Evolutionary conservation across 140 eudicot species (phyloP).

Genomic region (Senecio squalidus): DNA sequence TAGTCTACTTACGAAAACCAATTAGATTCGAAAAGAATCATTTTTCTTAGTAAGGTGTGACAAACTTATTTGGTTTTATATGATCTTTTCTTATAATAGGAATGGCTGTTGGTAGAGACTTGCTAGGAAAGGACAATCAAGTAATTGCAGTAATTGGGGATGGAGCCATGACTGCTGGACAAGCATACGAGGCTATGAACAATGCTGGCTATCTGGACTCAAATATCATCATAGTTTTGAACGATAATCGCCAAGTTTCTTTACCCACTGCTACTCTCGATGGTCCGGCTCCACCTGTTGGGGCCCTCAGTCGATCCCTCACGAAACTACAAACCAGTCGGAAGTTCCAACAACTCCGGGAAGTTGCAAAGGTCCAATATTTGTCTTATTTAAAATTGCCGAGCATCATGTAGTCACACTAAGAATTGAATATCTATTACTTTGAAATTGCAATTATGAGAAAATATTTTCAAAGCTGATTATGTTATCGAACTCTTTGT

Average conservation of each 20-base stretch:
- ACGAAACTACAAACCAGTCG: slow-evolving; percentile 43
- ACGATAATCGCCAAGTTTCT: slow-evolving; percentile 70
- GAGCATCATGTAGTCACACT: too few relatives aligned
- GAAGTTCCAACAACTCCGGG: slow-evolving; percentile 42
- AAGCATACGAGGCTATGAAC: slow-evolving; percentile 72
- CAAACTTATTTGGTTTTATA: background rate
- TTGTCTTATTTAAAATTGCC: too few relatives aligned
- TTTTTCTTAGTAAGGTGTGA: too few relatives aligned
- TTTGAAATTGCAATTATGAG: too few relatives aligned
- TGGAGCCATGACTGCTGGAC: slow-evolving; percentile 88
- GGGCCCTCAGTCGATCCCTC: slow-evolving; percentile 62
- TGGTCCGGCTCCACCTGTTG: slow-evolving; percentile 71
- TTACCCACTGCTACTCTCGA: slow-evolving; percentile 67
- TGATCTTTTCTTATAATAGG: slow-evolving; percentile 1
- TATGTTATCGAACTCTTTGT: background rate
- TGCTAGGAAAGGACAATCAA: slow-evolving; percentile 47
- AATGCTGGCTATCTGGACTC: slow-evolving; percentile 70
- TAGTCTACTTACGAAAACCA: too few relatives aligned
- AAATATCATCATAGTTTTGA: slow-evolving; percentile 49
- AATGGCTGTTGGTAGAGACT: slow-evolving; percentile 62
- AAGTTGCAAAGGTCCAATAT: slow-evolving; percentile 43
- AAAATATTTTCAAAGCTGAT: too few relatives aligned
- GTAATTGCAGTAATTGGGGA: slow-evolving; percentile 72
- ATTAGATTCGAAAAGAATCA: too few relatives aligned
- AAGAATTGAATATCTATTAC: too few relatives aligned